Evolutionary conservation across 352 stramenopile species (phyloP).

Genomic region (Phytopythium kandeliae): DNA sequence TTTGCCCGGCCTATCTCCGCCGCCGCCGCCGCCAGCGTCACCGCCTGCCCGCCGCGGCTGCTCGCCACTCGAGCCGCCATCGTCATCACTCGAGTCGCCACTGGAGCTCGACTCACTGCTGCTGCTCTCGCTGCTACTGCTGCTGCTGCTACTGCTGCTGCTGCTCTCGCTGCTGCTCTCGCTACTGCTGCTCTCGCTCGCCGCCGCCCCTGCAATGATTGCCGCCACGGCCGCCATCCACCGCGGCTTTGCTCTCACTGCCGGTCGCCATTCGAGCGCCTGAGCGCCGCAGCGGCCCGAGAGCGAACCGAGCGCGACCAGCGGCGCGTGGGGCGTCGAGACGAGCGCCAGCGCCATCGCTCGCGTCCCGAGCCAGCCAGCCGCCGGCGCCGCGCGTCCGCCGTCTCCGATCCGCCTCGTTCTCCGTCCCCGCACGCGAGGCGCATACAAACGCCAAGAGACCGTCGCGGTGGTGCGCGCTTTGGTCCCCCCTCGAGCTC

Average conservation of each 20-base stretch:
- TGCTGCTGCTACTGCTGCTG: conserved; percentile 22
- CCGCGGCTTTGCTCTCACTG: too few species aligned
- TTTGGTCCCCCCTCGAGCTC: too few species aligned
- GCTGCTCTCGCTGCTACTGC: conserved; percentile 17
- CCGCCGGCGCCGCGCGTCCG: neutral
- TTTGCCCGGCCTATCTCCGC: conserved; percentile 4
- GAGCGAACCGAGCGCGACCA: too few species aligned
- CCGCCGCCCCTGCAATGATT: neutral
- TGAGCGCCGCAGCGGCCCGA: too few species aligned
- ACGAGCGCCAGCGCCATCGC: neutral
- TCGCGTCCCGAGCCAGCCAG: too few species aligned
- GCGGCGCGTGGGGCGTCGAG: neutral
- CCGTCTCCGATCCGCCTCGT: too few species aligned
- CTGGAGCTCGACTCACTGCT: conserved; percentile 15
- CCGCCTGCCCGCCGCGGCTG: neutral
- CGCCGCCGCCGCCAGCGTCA: conserved; percentile 4
- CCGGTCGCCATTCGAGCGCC: too few species aligned
- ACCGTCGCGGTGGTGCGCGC: too few species aligned
- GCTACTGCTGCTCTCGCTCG: conserved; percentile 17
- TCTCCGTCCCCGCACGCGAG: too few species aligned
- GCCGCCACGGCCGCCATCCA: neutral
- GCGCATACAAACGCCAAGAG: too few species aligned
- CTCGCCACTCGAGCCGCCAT: conserved; percentile 4
- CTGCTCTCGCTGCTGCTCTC: conserved; percentile 22
- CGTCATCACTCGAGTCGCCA: conserved; percentile 23